A percentile compares a stretch with the other conserved stretches of the same genome.
Evolutionary conservation across 2,329 filamentous ascomycete genomes (phyloP).

Genomic region (Pseudogymnoascus sp.): DNA sequence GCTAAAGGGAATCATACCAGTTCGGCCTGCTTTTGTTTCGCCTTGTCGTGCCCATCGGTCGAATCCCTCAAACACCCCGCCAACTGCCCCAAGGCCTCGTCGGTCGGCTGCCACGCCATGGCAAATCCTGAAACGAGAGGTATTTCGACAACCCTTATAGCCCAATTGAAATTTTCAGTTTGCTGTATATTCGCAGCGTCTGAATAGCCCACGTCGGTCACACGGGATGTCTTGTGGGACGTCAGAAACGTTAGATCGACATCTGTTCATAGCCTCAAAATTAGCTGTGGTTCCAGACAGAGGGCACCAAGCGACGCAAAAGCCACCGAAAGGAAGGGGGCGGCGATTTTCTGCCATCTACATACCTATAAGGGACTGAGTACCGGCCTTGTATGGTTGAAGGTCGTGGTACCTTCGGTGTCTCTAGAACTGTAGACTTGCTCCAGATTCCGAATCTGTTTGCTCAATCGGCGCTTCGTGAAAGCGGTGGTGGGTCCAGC

Average conservation of each 20-base stretch:
- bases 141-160: not conserved
- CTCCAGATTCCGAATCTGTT: slow-evolving; percentile 6
- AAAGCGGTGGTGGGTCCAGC: slow-evolving; percentile 6
- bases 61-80: slow-evolving; percentile 86
- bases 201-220: slow-evolving; percentile 20
- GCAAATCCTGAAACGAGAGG: slow-evolving; percentile 11
- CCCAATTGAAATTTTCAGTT: slow-evolving; percentile 6
- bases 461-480: slow-evolving; percentile 8
- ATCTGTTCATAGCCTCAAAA: slow-evolving; percentile 18
- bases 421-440: slow-evolving; percentile 8
- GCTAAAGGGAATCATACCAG: slow-evolving; percentile 8
- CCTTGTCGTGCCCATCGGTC: slow-evolving; percentile 72
- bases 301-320: not conserved
- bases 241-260: slow-evolving; percentile 22
- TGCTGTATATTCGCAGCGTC: slow-evolving; percentile 12
- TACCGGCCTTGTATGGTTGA: slow-evolving; percentile 8
- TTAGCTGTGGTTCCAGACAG: slow-evolving; percentile 8
- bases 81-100: slow-evolving; percentile 82
- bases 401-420: slow-evolving; percentile 7
- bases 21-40: slow-evolving; percentile 82
- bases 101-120: slow-evolving; percentile 91
- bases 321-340: not conserved
- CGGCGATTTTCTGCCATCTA: not conserved
- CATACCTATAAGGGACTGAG: slow-evolving; percentile 8
- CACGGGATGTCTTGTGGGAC: slow-evolving; percentile 28